These are phyloP conservation scores for Aspergillus quadricinctus DNA, from an alignment of 2,329 filamentous ascomycete genomes.

Conservation along the genomic window DNA sequence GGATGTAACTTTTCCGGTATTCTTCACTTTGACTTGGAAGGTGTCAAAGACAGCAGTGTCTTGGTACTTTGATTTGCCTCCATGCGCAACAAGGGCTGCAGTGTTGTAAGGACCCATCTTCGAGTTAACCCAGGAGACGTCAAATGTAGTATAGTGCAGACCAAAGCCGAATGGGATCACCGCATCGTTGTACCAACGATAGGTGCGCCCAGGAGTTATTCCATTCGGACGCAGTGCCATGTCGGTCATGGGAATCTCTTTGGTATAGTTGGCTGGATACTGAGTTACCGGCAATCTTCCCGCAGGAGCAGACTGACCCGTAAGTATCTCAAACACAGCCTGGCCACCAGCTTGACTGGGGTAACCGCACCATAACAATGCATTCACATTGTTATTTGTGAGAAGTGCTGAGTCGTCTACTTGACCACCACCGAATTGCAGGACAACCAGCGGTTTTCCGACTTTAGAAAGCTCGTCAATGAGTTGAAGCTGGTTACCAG, in stretches of 20 bases:
- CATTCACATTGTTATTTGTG: conserved; percentile 29
- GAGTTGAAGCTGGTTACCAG: conserved; percentile 31
- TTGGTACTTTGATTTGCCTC: not conserved
- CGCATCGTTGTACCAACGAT: conserved; percentile 34
- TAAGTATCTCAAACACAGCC: conserved; percentile 34
- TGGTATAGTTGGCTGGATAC: conserved; percentile 37
- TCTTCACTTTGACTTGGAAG: conserved; percentile 24
- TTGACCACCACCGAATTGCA: conserved; percentile 35
- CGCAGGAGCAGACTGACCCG: conserved; percentile 29
- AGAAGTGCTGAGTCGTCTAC: conserved; percentile 33
- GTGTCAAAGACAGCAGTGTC: conserved; percentile 18
- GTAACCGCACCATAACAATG: conserved; percentile 37
- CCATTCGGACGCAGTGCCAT: conserved; percentile 28
- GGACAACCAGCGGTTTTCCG: conserved; percentile 31
- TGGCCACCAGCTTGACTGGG: conserved; percentile 36
- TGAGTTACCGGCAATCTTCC: conserved; percentile 34
- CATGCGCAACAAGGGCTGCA: not conserved
- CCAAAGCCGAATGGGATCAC: conserved; percentile 38
- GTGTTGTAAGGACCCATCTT: conserved; percentile 1
- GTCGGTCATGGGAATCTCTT: conserved; percentile 33
- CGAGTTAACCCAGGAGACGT: conserved; percentile 5
- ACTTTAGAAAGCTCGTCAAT: conserved; percentile 25
- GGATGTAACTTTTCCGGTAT: conserved; percentile 27
- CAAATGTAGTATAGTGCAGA: conserved; percentile 38
- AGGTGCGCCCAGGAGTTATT: conserved; percentile 34